Conservation (phyloP, 164 flowering plant species). For the Platanus orientalis region DNA sequence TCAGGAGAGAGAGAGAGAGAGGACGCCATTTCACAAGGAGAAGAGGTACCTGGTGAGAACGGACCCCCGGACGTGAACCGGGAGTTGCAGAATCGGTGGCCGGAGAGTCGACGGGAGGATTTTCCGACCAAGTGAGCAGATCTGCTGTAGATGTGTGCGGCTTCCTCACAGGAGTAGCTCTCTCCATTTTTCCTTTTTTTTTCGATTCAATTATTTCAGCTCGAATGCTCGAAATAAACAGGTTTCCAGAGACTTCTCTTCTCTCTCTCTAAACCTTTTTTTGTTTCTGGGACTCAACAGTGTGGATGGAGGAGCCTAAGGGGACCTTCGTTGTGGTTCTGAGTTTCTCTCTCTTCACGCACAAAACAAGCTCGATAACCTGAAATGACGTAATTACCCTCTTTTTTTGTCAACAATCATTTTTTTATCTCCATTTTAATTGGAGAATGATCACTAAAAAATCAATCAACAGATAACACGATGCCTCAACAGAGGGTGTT, state of each 20-base stretch:
- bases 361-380: constrained; percentile 9
- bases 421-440: no score
- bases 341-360: constrained; percentile 16
- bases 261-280: constrained; percentile 3
- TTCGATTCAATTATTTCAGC: no score
- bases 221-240: background rate
- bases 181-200: constrained; percentile 47
- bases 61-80: constrained; percentile 45
- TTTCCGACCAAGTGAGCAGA: constrained; percentile 92
- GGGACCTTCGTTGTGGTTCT: background rate
- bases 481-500: no score
- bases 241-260: background rate
- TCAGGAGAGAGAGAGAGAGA: background rate
- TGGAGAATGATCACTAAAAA: no score
- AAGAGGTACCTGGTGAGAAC: constrained; percentile 53
- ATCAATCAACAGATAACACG: no score
- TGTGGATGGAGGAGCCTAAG: no score
- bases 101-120: constrained; percentile 41
- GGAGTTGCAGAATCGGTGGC: constrained; percentile 23
- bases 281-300: no score
- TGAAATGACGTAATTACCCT: constrained; percentile 10
- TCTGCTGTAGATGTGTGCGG: constrained; percentile 92
- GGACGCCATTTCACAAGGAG: background rate
- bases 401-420: background rate
- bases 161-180: constrained; percentile 76